Percentiles rank a stretch among this genome's conserved stretches.
phyloP scores from a whole-genome alignment of 257 asterid species.

The Handroanthus guayacan region DNA sequence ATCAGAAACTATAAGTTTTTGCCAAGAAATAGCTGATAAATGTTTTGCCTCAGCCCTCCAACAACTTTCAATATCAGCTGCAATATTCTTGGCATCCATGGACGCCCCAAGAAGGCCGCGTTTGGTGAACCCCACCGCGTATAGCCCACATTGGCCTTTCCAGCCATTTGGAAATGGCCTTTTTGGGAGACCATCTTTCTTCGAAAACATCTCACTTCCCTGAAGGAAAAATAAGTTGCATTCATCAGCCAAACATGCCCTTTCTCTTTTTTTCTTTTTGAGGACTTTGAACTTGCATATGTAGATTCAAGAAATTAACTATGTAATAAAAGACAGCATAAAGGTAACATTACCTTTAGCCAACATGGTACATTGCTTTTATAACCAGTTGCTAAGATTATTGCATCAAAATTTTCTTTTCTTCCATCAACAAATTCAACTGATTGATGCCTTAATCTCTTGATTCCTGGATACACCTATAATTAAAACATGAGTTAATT shows the following conservation, averaged over 20 bases:
- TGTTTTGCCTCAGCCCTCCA: conserved; percentile 49
- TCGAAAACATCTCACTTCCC: conserved; percentile 87
- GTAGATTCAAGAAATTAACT: not conserved
- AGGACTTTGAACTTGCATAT: conserved; percentile 1
- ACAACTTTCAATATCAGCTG: conserved; percentile 57
- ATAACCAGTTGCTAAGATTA: conserved; percentile 77
- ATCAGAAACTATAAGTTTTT: conserved; percentile 30
- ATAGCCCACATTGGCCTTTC: conserved; percentile 90
- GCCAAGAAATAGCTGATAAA: conserved; percentile 35
- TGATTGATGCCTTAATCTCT: conserved; percentile 47
- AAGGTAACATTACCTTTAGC: conserved; percentile 54
- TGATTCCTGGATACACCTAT: conserved; percentile 63
- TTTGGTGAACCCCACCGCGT: conserved; percentile 96
- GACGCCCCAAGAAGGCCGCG: conserved; percentile 99
- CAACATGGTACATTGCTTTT: conserved; percentile 78
- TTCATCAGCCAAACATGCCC: conserved; percentile 40
- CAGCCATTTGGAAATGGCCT: conserved; percentile 93
- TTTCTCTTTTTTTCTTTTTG: not conserved
- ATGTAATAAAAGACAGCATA: not conserved
- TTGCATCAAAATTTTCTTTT: conserved; percentile 60
- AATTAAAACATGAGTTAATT: not conserved
- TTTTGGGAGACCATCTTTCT: conserved; percentile 88
- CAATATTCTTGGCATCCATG: conserved; percentile 87
- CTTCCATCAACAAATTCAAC: conserved; percentile 65
- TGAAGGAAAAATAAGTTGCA: conserved; percentile 27